Evolutionary conservation across 2,329 filamentous ascomycete species (phyloP), one percentile per base, ranked within the genome.

Genomic region (Monilinia laxa): DNA sequence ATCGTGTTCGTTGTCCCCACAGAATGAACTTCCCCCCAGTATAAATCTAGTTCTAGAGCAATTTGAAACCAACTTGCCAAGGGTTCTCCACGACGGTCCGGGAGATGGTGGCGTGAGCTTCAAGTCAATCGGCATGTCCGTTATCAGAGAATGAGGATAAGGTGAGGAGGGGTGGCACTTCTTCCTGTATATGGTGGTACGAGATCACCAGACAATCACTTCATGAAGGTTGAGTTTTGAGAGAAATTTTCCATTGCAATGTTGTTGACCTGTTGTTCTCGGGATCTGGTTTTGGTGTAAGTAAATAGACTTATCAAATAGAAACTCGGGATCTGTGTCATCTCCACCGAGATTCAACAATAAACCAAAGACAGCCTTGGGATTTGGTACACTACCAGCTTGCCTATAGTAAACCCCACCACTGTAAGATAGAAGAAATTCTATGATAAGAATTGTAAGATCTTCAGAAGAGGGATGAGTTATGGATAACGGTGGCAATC

Each of bases 31-130:
- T 40, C 31, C 53, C 40, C 14, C 42, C 3, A 35, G 42, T 42
- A 20, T 47, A 7, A 7, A n/a, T 53, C 42, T 18, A 47, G 31
- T 5, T 18, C 28, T n/a, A 35, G 51, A 45, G 52, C 40, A 23
- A 35, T 28, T 47, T 45, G 53, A 65, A 65, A 56, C 42, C 31
- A n/a, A 52, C 28, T 12, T 38, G 42, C 45, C 54, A 58, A 51
- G 62, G 62, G 20, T 65, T 65, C 62, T 65, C 62, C 62, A 65
- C 45, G 62, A 42, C 28, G 40, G 60, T 47, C 28, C 42, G 54
- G 38, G 54, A 49, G 35, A 58, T 51, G 62, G 53, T 65, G 62
- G 62, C 54, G 62, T 65, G 54, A 59, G 54, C 62, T 65, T n/a
- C 54, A 45, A 53, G 38, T 63, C 31, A 55, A 53, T 49, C 38